Conservation (phyloP, 768 basidiomycete species). For the Agaricus sinodeliciosus region DNA sequence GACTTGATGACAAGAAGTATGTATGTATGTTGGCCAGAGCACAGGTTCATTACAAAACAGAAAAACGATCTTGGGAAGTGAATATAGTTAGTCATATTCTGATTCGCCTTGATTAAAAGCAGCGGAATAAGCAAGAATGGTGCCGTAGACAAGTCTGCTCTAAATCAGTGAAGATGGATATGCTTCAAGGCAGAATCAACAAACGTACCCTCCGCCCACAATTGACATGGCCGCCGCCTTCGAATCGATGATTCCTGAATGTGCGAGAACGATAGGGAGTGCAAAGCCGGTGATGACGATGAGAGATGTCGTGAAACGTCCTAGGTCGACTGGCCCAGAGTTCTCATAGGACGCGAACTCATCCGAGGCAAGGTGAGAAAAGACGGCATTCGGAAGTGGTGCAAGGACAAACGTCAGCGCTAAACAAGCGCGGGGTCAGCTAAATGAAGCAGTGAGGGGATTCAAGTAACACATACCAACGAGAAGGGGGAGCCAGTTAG, state of each 20-base stretch:
- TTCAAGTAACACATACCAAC: slow-evolving; percentile 63
- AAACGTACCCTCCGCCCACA: slow-evolving; percentile 78
- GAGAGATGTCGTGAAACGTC: slow-evolving; percentile 87
- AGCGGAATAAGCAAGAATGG: slow-evolving; percentile 82
- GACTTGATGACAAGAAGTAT: neutral
- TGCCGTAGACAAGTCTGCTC: slow-evolving; percentile 81
- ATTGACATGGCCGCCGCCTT: slow-evolving; percentile 94
- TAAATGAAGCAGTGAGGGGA: neutral
- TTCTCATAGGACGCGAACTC: slow-evolving; percentile 78
- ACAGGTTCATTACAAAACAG: neutral
- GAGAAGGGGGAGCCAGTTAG: slow-evolving; percentile 94
- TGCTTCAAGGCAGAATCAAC: neutral
- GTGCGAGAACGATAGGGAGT: slow-evolving; percentile 85
- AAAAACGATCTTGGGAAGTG: neutral
- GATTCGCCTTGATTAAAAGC: slow-evolving; percentile 77
- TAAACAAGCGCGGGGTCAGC: slow-evolving; percentile 23
- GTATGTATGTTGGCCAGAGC: neutral
- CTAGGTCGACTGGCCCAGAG: slow-evolving; percentile 70
- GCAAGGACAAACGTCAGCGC: slow-evolving; percentile 94
- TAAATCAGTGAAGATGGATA: neutral
- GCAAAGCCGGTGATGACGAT: slow-evolving; percentile 93
- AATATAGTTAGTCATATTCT: slow-evolving; percentile 60
- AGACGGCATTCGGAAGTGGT: slow-evolving; percentile 91
- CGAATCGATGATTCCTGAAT: slow-evolving; percentile 79
- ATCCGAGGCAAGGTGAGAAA: slow-evolving; percentile 87